These are phyloP conservation scores for Sarocladiaceae sp. DNA, from an alignment of 2,329 filamentous ascomycete species.

Conservation along the genomic window DNA sequence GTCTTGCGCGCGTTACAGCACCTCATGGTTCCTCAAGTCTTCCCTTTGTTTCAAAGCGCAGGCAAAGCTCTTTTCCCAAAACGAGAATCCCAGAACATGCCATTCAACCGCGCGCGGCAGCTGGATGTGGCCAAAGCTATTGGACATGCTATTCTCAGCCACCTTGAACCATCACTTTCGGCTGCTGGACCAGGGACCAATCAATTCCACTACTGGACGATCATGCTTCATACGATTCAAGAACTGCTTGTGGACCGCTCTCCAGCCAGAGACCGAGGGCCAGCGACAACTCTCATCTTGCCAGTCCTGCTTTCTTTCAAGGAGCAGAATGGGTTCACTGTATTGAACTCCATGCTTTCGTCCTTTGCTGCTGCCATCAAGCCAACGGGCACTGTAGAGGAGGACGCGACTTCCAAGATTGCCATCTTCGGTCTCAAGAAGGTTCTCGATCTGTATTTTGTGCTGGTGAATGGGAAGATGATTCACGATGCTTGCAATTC, in stretches of 20 bases:
- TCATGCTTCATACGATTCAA: slow-evolving; percentile 72
- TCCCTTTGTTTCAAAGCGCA: slow-evolving; percentile 79
- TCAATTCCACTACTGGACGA: slow-evolving; percentile 77
- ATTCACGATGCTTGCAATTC: slow-evolving; percentile 70
- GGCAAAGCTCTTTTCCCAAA: slow-evolving; percentile 78
- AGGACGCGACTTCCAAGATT: slow-evolving; percentile 44
- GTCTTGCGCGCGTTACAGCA: slow-evolving; percentile 73
- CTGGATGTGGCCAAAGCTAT: slow-evolving; percentile 59
- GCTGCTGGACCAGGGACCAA: slow-evolving; percentile 47
- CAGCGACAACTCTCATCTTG: slow-evolving; percentile 47
- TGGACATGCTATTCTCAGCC: slow-evolving; percentile 64
- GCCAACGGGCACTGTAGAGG: slow-evolving; percentile 33
- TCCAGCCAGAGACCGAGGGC: slow-evolving; percentile 1
- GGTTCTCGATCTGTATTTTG: slow-evolving; percentile 75
- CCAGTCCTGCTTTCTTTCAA: slow-evolving; percentile 86
- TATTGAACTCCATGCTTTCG: slow-evolving; percentile 67
- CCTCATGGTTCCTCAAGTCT: slow-evolving; percentile 74
- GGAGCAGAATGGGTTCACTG: slow-evolving; percentile 69
- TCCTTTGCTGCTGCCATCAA: slow-evolving; percentile 47
- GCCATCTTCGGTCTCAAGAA: slow-evolving; percentile 66
- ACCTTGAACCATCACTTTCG: slow-evolving; percentile 50
- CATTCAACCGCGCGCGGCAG: slow-evolving; percentile 50
- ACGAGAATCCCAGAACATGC: slow-evolving; percentile 59
- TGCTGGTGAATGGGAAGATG: slow-evolving; percentile 73
- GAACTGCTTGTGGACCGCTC: slow-evolving; percentile 69